A percentile compares a stretch with the other conserved stretches of the same genome.
phyloP scores from a whole-genome alignment of 495 filamentous ascomycete species.

The Venustampulla echinocandica region DNA sequence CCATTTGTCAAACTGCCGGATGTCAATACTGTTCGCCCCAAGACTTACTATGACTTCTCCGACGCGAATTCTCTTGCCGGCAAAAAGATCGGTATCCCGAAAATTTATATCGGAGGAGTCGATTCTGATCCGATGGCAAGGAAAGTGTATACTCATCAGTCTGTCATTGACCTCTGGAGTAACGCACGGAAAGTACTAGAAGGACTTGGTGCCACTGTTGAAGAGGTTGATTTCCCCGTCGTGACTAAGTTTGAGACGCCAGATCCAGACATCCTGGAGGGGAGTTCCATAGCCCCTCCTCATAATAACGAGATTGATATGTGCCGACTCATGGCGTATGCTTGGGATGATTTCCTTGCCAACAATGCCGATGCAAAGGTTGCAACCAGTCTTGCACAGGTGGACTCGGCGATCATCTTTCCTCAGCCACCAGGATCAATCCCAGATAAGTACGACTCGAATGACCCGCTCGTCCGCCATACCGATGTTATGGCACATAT shows the following conservation, averaged over 20 bases:
- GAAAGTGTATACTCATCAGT: conserved; percentile 9
- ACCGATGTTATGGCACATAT: conserved; percentile 18
- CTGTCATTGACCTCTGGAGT: conserved; percentile 25
- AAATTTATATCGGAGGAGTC: conserved; percentile 27
- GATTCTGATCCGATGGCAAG: conserved; percentile 14
- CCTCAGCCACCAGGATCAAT: conserved; percentile 8
- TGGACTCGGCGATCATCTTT: conserved; percentile 23
- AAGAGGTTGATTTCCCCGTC: conserved; percentile 28
- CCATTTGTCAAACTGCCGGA: conserved; percentile 22
- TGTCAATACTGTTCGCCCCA: neutral
- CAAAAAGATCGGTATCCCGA: conserved; percentile 26
- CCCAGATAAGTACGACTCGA: neutral
- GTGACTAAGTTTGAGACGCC: conserved; percentile 27
- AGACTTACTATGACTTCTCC: neutral
- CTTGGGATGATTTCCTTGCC: conserved; percentile 29
- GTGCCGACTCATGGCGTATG: conserved; percentile 23
- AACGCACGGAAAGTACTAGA: conserved; percentile 21
- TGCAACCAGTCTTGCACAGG: conserved; percentile 11
- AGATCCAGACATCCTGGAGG: conserved; percentile 6
- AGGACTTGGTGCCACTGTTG: conserved; percentile 24
- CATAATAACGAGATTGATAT: conserved; percentile 25
- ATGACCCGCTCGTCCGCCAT: conserved; percentile 20
- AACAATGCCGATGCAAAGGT: conserved; percentile 18
- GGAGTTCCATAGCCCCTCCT: neutral
- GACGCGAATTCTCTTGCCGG: conserved; percentile 15